Conservation (phyloP, 1,284 basidiomycete species). For the Papiliotrema laurentii region DNA sequence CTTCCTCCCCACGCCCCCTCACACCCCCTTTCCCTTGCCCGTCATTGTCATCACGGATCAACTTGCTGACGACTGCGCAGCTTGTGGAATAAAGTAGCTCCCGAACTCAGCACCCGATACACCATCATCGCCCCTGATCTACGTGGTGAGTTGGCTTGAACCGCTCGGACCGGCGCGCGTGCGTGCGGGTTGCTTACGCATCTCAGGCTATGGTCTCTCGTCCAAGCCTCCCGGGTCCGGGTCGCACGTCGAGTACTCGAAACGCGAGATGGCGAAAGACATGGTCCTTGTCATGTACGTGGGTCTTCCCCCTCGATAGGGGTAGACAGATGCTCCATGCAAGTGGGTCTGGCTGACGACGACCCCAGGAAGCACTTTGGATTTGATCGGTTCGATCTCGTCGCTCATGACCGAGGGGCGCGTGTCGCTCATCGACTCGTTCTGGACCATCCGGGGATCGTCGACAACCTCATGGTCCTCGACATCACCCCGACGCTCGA, state of each 20-base stretch:
- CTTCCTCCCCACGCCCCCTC: too few species aligned
- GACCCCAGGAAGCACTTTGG: conserved; percentile 28
- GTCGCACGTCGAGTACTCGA: conserved; percentile 41
- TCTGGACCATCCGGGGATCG: conserved; percentile 37
- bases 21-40: too few species aligned
- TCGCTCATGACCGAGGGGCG: conserved; percentile 49
- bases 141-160: too few species aligned
- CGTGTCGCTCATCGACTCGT: conserved; percentile 46
- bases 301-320: too few species aligned
- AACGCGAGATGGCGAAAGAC: conserved; percentile 47
- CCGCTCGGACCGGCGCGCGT: too few species aligned
- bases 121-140: too few species aligned
- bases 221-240: conserved; percentile 29
- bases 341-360: not conserved
- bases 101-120: too few species aligned
- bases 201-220: conserved; percentile 26
- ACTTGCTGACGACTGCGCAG: too few species aligned
- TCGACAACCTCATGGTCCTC: conserved; percentile 41
- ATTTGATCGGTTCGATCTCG: conserved; percentile 29
- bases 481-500: conserved; percentile 43
- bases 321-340: too few species aligned
- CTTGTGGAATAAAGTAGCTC: too few species aligned
- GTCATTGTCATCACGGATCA: too few species aligned
- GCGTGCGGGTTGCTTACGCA: too few species aligned
- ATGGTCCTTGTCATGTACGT: conserved; percentile 42